These are phyloP conservation scores for Grosmannia penicillata DNA, from an alignment of 2,329 filamentous ascomycete species.

Conservation along the genomic window DNA sequence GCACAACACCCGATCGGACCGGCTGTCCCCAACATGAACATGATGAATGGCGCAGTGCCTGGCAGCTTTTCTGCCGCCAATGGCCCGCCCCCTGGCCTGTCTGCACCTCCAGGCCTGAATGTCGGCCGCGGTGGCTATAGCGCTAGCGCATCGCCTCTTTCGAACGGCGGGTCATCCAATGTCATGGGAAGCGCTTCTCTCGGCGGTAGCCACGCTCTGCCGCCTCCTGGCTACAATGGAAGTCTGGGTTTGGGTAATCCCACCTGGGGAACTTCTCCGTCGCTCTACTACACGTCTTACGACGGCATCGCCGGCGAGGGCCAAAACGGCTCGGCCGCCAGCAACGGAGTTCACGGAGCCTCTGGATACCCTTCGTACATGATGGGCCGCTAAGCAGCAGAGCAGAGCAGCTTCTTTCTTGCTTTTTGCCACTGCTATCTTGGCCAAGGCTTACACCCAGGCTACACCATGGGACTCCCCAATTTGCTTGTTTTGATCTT, in stretches of 20 bases:
- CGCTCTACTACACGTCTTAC: slow-evolving; percentile 3
- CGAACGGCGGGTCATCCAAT: not conserved
- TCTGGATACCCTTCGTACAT: slow-evolving; percentile 14
- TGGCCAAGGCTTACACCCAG: too few species aligned
- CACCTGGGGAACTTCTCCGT: slow-evolving; percentile 9
- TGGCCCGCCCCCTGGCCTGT: slow-evolving; percentile 70
- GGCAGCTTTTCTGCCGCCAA: slow-evolving; percentile 53
- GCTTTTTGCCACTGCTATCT: too few species aligned
- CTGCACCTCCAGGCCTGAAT: slow-evolving; percentile 57
- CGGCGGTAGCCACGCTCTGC: slow-evolving; percentile 2
- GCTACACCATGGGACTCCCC: too few species aligned
- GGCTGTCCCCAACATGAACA: slow-evolving; percentile 39
- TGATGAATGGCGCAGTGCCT: slow-evolving; percentile 20
- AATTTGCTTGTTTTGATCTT: too few species aligned
- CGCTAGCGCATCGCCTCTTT: not conserved
- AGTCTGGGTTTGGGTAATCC: slow-evolving; percentile 4
- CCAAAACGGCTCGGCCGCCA: not conserved
- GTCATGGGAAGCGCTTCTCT: slow-evolving; percentile 4
- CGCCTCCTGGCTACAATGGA: slow-evolving; percentile 2
- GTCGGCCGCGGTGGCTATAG: slow-evolving; percentile 11
- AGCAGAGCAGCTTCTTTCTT: not conserved
- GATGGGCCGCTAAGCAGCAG: slow-evolving; percentile 12
- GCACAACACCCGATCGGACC: slow-evolving; percentile 21
- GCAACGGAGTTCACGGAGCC: slow-evolving; percentile 4
- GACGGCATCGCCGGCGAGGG: not conserved